Base-by-base conservation (phyloP, 2,329 filamentous ascomycete species). In the Elsinoe batatas region DNA sequence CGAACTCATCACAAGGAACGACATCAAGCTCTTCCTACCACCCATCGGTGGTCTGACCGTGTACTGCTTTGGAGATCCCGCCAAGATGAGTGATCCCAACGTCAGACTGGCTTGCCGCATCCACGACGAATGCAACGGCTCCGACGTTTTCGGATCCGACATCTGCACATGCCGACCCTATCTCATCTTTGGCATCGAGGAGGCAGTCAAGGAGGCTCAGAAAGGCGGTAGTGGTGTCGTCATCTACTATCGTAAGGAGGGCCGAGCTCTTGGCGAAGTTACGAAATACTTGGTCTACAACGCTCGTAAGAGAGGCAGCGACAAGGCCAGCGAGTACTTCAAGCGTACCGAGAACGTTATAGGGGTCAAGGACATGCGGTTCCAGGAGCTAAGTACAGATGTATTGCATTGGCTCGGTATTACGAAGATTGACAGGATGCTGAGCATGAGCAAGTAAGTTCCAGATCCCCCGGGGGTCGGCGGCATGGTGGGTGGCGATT, bases 221-320 rank as follows among this genome's bases (percentile, higher is more conserved):
- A 89, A 87, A 56, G 91, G 91, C 54, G 91, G 91, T 47, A 91
- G 86, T 63, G 91, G 91, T 56, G 89, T 96, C 18, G 93, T 97
- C 54, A 96, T 97, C 68, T 98, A 98, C 71, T 98, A 97, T 81
- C 84, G 93, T 63, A 98, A 98, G 70, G 93, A 98, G 75, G 93
- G 93, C 32, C 82, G 93, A 62, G 93, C 91, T 36, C 76, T 97
- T 5, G 93, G 93, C 54, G 93, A 98, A 71, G 93, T 98, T 30
- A 95, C 90, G 54, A 96, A 96, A 66, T 85, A 85, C 60, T 71
- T 85, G 68, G 90, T 95, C 66, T 80, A 91, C 76, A 93, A 91
- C 68, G 87, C 87, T 51, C 78, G 85, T 32, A 93, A 91, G 73
- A 83, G 87, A 64, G 86, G 86, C 61, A 80, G 82, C 60, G 87